These are phyloP conservation scores for Paecilomyces variotii DNA, from an alignment of 2,329 filamentous ascomycete species.

Conservation along the genomic window DNA sequence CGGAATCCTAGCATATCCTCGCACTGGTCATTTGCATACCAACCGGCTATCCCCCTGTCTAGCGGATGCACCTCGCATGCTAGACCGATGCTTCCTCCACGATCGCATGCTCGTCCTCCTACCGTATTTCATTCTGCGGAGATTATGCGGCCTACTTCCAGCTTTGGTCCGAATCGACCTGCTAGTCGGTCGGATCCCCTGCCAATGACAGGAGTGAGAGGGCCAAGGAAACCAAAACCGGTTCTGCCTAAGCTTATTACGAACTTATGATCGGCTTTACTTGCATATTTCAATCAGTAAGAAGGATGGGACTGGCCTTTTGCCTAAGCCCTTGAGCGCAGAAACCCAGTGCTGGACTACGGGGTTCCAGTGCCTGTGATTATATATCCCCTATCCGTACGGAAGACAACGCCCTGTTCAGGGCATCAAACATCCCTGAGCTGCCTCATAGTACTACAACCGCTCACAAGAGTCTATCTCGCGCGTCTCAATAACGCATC, in stretches of 20 bases:
- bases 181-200: background rate
- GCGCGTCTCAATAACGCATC: background rate
- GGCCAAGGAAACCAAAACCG: background rate
- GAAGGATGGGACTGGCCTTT: background rate
- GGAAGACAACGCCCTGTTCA: background rate
- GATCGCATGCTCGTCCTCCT: background rate
- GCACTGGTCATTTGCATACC: background rate
- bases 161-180: background rate
- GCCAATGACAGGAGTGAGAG: background rate
- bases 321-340: background rate
- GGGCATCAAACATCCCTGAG: background rate
- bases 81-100: background rate
- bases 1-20: background rate
- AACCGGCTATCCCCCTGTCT: background rate
- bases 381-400: background rate
- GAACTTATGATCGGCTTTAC: background rate
- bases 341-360: background rate
- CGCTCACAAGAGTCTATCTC: too few species aligned
- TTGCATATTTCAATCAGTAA: background rate
- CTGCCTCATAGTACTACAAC: too few species aligned
- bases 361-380: background rate
- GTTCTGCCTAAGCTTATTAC: background rate
- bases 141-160: background rate
- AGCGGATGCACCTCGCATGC: background rate
- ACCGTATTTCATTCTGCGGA: background rate